Percentiles rank a stretch among this genome's conserved stretches.
Evolutionary conservation across 2,329 filamentous ascomycete species (phyloP).

Genomic region (Claviceps arundinis): DNA sequence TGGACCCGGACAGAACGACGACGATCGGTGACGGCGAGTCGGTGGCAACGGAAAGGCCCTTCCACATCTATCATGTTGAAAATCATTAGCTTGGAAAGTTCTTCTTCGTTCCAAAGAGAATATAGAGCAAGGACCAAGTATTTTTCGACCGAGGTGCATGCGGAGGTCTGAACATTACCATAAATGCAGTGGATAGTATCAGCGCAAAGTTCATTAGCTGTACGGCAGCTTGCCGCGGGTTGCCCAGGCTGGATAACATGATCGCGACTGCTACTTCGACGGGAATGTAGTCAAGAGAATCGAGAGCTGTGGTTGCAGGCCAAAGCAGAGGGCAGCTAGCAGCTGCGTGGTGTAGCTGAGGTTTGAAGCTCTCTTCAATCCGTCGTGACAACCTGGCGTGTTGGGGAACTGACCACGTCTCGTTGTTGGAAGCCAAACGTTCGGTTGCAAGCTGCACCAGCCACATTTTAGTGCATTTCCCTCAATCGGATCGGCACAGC

Average conservation of each 20-base stretch:
- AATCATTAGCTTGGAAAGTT: too few species aligned
- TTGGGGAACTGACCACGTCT: conserved; percentile 12
- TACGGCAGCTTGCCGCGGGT: conserved; percentile 66
- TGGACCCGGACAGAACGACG: conserved; percentile 70
- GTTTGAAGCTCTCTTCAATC: background rate
- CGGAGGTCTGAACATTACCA: conserved; percentile 34
- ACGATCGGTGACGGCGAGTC: conserved; percentile 69
- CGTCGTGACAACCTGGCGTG: conserved; percentile 4
- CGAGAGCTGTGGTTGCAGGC: background rate
- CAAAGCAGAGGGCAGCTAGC: background rate
- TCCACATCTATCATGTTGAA: conserved; percentile 52
- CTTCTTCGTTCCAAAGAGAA: too few species aligned
- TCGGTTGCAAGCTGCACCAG: too few species aligned
- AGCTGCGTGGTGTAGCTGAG: background rate
- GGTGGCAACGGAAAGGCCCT: conserved; percentile 66
- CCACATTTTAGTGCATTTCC: too few species aligned
- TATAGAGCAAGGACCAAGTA: too few species aligned
- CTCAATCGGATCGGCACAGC: background rate
- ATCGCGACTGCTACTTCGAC: background rate
- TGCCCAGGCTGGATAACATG: conserved; percentile 59
- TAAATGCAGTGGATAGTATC: conserved; percentile 82
- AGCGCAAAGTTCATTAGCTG: conserved; percentile 86
- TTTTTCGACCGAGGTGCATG: background rate
- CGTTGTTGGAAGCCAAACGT: too few species aligned
- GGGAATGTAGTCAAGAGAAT: background rate